These are phyloP conservation scores for Rhynchosporium graminicola DNA, from an alignment of 2,329 filamentous ascomycete genomes.

Conservation along the genomic window DNA sequence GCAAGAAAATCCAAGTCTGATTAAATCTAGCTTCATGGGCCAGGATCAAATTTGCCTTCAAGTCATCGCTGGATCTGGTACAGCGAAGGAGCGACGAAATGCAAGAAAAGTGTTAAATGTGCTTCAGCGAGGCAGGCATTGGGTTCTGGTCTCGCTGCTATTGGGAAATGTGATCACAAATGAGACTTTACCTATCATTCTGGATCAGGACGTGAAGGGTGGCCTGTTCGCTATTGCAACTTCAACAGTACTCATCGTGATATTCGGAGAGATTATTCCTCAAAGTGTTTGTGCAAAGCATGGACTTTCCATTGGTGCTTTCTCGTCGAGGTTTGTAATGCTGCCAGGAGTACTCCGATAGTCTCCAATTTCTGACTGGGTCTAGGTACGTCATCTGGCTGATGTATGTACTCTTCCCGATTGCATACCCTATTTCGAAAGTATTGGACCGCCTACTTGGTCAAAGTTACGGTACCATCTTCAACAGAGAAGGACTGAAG, in stretches of 20 bases:
- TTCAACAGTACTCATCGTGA: constrained; percentile 55
- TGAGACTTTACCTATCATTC: constrained; percentile 88
- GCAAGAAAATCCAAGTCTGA: neutral
- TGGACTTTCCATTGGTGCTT: constrained; percentile 88
- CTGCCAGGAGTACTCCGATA: neutral
- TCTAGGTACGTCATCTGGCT: constrained; percentile 63
- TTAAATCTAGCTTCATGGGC: constrained; percentile 40
- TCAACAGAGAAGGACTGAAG: constrained; percentile 95
- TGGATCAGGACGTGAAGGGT: constrained; percentile 87
- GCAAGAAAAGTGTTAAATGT: constrained; percentile 77
- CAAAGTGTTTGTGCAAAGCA: constrained; percentile 95
- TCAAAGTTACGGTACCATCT: constrained; percentile 89
- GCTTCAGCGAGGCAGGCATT: constrained; percentile 86
- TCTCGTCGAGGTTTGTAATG: constrained; percentile 38
- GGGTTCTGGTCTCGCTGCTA: constrained; percentile 90
- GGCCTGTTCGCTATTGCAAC: constrained; percentile 60
- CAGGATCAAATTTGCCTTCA: constrained; percentile 94
- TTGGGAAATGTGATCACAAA: constrained; percentile 96
- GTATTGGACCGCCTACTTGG: constrained; percentile 88
- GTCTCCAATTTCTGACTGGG: neutral
- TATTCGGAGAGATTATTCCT: constrained; percentile 93
- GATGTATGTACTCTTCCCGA: constrained; percentile 86
- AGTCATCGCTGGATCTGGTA: constrained; percentile 80
- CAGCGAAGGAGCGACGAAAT: constrained; percentile 78
- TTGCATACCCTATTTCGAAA: constrained; percentile 92